Percentiles rank a stretch among this genome's conserved stretches.
Evolutionary conservation across 2,329 filamentous ascomycete genomes (phyloP).

Genomic region (Exserohilum turcica): DNA sequence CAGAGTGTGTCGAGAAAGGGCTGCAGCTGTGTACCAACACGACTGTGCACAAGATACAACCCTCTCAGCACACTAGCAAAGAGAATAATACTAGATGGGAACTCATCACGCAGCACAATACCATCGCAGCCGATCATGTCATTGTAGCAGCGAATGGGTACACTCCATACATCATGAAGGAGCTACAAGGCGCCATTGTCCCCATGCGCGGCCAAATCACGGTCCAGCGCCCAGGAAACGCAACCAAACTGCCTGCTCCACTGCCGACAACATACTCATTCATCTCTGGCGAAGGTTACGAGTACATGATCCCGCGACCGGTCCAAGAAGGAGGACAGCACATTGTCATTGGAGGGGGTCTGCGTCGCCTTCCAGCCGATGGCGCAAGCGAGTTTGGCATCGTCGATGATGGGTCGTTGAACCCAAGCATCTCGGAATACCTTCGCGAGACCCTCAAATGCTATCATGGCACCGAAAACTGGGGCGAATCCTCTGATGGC

Average conservation of each 20-base stretch:
- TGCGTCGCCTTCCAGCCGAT: constrained; percentile 49
- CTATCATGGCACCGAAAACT: constrained; percentile 57
- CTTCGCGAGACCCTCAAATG: constrained; percentile 50
- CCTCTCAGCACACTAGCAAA: not conserved
- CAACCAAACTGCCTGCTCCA: constrained; percentile 44
- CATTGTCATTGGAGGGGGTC: constrained; percentile 67
- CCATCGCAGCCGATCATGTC: constrained; percentile 23
- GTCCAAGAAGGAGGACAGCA: constrained; percentile 49
- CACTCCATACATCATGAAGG: constrained; percentile 34
- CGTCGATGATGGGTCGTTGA: constrained; percentile 61
- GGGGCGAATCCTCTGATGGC: constrained; percentile 38
- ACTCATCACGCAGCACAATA: constrained; percentile 25
- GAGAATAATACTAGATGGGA: constrained; percentile 17
- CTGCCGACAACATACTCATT: constrained; percentile 64
- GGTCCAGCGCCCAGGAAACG: constrained; percentile 45
- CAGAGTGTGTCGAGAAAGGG: constrained; percentile 32
- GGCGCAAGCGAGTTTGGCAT: constrained; percentile 60
- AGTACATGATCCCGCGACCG: constrained; percentile 68
- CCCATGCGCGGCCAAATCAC: constrained; percentile 51
- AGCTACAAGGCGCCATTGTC: constrained; percentile 49
- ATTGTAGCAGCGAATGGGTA: constrained; percentile 47
- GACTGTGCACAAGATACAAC: constrained; percentile 28
- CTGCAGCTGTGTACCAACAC: constrained; percentile 38
- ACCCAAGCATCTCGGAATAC: constrained; percentile 58
- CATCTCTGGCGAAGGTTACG: constrained; percentile 65